Base-by-base conservation (phyloP, 2,329 filamentous ascomycete genomes). In the Chaetomium strumarium region DNA sequence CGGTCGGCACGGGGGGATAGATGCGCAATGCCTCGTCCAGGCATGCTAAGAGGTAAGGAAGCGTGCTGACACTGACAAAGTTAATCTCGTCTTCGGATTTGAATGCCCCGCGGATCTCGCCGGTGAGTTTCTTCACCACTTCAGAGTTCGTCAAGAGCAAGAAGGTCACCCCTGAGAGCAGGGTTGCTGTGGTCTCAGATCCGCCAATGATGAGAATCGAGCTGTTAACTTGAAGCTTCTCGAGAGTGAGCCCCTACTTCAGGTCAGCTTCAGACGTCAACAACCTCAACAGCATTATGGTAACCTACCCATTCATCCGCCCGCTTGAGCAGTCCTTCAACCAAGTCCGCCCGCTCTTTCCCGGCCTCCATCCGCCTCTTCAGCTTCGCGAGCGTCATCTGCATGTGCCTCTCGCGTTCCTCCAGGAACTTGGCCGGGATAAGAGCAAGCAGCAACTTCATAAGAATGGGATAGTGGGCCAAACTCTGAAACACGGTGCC, bases 151-250 rank as follows among this genome's bases (percentile, higher is more conserved):
- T 66, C 2, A 74, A 60, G 9, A 78, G 63, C 5, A 72, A 61
- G 53, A 68, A 78, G 0, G 65, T 58, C 55, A 66, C 59, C 57
- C 73, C 61, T 55, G 67, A 63, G 14, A 78, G 64, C 2, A 73
- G 63, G 0, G 74, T 76, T 0, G 76, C 73, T 1, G 75, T 77
- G 5, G 76, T 80, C 58, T 79, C 76, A 3, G 72, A 74, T 5
- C 76, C 75, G 6, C 74, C 75, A 13, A 74, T 63, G 30, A 78
- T 65, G 3, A 72, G 59, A 11, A 67, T 57, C n/a, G 55, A 49
- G 46, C 59, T 58, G 49, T 62, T 62, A 1, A 55, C 58, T 30
- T 60, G 57, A 6, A 61, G 53, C 30, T 60, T 57, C 37, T 57
- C 59, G n/a, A 62, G 52, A 0, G 56, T 62, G 8, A 61, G 53